phyloP scores from a whole-genome alignment of 2,329 filamentous ascomycete species.

The Tolypocladium pustulatum region DNA sequence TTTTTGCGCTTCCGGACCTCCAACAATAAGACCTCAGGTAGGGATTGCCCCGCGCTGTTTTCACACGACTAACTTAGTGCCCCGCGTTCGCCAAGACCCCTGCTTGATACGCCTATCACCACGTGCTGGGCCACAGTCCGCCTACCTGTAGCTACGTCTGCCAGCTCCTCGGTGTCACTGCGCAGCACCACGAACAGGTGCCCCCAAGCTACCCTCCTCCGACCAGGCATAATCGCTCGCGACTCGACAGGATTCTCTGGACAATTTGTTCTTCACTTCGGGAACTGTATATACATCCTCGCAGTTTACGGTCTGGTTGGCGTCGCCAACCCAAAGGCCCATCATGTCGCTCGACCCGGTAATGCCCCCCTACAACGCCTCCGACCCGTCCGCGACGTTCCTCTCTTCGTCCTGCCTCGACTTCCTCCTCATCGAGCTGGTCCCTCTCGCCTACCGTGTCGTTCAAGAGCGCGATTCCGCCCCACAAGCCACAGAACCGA shows the following conservation, averaged over 20 bases:
- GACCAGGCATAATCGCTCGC: not conserved
- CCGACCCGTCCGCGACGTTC: slow-evolving; percentile 66
- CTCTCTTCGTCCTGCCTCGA: slow-evolving; percentile 81
- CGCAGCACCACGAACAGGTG: not conserved
- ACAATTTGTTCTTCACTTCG: not conserved
- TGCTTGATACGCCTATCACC: not conserved
- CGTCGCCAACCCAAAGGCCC: not conserved
- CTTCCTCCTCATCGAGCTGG: slow-evolving; percentile 90
- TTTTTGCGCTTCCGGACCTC: not conserved
- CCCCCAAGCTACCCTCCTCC: not conserved
- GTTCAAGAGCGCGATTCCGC: slow-evolving; percentile 57
- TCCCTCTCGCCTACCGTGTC: slow-evolving; percentile 84
- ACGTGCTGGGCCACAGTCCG: not conserved
- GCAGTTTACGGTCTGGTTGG: not conserved
- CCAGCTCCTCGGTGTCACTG: not conserved
- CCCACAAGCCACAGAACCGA: not conserved
- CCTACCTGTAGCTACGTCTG: not conserved
- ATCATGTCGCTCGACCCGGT: slow-evolving; percentile 65
- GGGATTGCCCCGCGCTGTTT: not conserved
- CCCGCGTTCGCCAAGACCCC: not conserved
- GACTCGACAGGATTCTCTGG: not conserved
- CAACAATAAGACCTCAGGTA: not conserved
- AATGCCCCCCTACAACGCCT: slow-evolving; percentile 57
- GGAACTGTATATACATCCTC: not conserved
- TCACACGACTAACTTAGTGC: not conserved